Conservation (phyloP, 1,139 yeast species). For the Saccharomyces hybrid region DNA sequence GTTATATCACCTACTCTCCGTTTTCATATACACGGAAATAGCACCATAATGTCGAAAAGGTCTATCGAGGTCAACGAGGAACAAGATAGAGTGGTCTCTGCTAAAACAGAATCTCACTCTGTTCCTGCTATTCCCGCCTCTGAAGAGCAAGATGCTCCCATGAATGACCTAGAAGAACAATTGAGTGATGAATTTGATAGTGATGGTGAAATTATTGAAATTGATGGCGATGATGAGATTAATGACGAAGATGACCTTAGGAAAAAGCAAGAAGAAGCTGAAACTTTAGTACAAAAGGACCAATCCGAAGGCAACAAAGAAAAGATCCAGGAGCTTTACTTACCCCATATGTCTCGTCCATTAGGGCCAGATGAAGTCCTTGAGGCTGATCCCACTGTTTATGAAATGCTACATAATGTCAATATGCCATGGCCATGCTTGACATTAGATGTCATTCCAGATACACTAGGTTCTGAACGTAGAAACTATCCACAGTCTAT, state of each 20-base stretch:
- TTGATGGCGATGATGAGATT: constrained; percentile 60
- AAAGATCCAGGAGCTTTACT: constrained; percentile 42
- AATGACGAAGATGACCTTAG: constrained; percentile 36
- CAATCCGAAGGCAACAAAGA: constrained; percentile 27
- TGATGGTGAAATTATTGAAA: constrained; percentile 80
- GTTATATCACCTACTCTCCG: background rate
- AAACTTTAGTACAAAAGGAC: constrained; percentile 31
- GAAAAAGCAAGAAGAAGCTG: constrained; percentile 32
- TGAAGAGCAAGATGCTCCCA: constrained; percentile 44
- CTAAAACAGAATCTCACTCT: constrained; percentile 31
- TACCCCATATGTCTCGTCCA: constrained; percentile 84
- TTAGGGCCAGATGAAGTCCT: constrained; percentile 92
- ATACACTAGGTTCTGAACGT: constrained; percentile 78
- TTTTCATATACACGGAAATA: background rate
- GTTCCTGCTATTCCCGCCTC: constrained; percentile 32
- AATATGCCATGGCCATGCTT: constrained; percentile 96
- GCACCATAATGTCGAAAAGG: constrained; percentile 54
- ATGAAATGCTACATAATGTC: constrained; percentile 92
- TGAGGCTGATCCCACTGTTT: constrained; percentile 94
- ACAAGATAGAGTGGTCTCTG: constrained; percentile 34
- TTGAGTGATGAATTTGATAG: constrained; percentile 93
- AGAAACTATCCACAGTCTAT: constrained; percentile 84
- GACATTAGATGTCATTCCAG: constrained; percentile 84
- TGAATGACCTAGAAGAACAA: constrained; percentile 92
- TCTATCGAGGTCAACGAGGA: constrained; percentile 36